Evolutionary conservation across 2,329 filamentous ascomycete genomes (phyloP).

Genomic region (Bretziella fagacearum): DNA sequence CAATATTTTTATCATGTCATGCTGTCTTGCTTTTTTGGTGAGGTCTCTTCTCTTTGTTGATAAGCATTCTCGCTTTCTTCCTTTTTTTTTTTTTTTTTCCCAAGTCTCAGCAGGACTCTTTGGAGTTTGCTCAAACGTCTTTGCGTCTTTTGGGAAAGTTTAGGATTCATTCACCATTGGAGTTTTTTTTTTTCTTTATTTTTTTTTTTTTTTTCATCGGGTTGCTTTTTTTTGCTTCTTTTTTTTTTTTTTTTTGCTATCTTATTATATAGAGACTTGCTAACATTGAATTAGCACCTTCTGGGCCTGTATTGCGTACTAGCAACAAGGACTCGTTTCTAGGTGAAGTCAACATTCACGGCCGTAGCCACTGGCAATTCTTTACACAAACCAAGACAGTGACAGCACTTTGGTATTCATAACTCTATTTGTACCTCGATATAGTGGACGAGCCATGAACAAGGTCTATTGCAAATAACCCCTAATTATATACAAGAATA

Average conservation of each 20-base stretch:
- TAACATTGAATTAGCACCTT: slow-evolving; percentile 15
- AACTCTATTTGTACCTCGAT: neutral
- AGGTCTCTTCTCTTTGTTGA: no score
- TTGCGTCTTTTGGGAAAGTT: no score
- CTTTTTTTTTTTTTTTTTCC: no score
- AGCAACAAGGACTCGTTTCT: slow-evolving; percentile 19
- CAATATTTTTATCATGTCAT: no score
- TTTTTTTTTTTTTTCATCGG: slow-evolving; percentile 4
- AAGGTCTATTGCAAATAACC: slow-evolving; percentile 1
- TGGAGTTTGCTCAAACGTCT: no score
- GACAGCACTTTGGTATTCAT: slow-evolving; percentile 21
- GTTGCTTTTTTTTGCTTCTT: neutral
- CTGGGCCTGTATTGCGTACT: slow-evolving; percentile 16
- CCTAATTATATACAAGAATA: slow-evolving; percentile 11
- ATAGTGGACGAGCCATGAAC: no score
- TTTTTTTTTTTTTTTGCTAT: slow-evolving; percentile 2
- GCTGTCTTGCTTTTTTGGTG: no score
- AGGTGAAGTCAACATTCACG: slow-evolving; percentile 16
- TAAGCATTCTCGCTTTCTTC: no score
- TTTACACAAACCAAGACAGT: slow-evolving; percentile 18
- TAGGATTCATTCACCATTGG: neutral
- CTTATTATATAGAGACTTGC: no score
- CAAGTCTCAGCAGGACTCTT: no score
- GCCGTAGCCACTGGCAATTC: slow-evolving; percentile 16
- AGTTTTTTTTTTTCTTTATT: neutral